These are phyloP conservation scores for Polygonum maritimum DNA, from an alignment of 148 eudicot genomes.

Conservation along the genomic window DNA sequence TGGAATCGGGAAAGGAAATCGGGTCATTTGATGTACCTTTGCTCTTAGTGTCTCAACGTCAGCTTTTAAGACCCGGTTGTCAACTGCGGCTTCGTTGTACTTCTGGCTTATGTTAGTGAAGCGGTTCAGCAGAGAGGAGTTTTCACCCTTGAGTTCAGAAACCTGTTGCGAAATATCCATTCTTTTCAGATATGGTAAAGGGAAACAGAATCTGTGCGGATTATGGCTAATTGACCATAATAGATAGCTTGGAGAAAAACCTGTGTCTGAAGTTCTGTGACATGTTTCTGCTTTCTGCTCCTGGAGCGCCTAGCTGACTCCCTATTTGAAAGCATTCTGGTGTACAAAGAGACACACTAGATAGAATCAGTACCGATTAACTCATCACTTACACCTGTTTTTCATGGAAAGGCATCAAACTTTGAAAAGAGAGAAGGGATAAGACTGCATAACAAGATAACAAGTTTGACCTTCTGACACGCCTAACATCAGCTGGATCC, in stretches of 20 bases:
- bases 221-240: neutral
- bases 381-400: neutral
- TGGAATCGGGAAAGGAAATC: neutral
- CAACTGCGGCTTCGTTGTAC: slow-evolving; percentile 92
- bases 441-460: neutral
- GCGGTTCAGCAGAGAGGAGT: slow-evolving; percentile 83
- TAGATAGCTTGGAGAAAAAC: slow-evolving; percentile 21
- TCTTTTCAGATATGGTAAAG: neutral
- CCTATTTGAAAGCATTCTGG: slow-evolving; percentile 98
- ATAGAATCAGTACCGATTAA: neutral
- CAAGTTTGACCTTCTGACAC: slow-evolving; percentile 57
- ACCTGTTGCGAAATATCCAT: slow-evolving; percentile 34
- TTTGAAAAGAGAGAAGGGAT: neutral
- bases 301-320: slow-evolving; percentile 98
- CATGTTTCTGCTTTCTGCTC: slow-evolving; percentile 94
- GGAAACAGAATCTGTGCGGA: neutral
- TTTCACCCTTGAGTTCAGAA: slow-evolving; percentile 77
- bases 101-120: slow-evolving; percentile 78
- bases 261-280: slow-evolving; percentile 94
- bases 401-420: neutral
- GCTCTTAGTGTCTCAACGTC: slow-evolving; percentile 97
- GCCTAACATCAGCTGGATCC: slow-evolving; percentile 76
- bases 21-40: slow-evolving; percentile 37
- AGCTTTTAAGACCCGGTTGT: slow-evolving; percentile 95
- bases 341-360: slow-evolving; percentile 2